Evolutionary conservation across 805 yeast genomes (phyloP).

Genomic region (Yamadazyma laniorum): DNA sequence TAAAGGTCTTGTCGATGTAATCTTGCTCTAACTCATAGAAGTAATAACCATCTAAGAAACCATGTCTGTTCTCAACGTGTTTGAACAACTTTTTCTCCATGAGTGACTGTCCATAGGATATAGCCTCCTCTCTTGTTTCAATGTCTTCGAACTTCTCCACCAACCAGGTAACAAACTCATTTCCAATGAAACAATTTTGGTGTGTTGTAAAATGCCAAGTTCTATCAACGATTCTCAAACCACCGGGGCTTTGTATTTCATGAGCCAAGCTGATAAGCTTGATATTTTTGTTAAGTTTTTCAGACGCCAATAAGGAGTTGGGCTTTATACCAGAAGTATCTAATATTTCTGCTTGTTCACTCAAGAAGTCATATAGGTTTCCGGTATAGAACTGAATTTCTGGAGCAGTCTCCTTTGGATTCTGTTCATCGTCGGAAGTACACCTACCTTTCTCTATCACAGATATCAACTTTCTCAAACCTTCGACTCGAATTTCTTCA

Average conservation of each 20-base stretch:
- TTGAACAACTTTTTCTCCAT: slow-evolving; percentile 69
- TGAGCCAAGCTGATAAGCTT: slow-evolving; percentile 54
- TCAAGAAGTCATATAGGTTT: slow-evolving; percentile 63
- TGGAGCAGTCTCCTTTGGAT: slow-evolving; percentile 52
- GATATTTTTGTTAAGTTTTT: slow-evolving; percentile 48
- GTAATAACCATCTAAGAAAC: slow-evolving; percentile 89
- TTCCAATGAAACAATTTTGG: slow-evolving; percentile 76
- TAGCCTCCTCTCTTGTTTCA: slow-evolving; percentile 79
- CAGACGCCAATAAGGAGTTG: slow-evolving; percentile 27
- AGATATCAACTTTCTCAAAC: slow-evolving; percentile 66
- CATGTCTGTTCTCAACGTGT: slow-evolving; percentile 84
- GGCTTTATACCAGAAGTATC: slow-evolving; percentile 37
- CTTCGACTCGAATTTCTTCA: slow-evolving; percentile 93
- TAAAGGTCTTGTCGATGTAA: slow-evolving; percentile 37
- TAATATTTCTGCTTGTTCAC: slow-evolving; percentile 43
- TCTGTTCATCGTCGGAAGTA: slow-evolving; percentile 30
- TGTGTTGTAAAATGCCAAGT: slow-evolving; percentile 89
- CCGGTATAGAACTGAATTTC: slow-evolving; percentile 89
- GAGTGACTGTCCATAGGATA: slow-evolving; percentile 70
- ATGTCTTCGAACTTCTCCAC: slow-evolving; percentile 76
- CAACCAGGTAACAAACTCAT: slow-evolving; percentile 84
- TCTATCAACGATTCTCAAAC: slow-evolving; percentile 67
- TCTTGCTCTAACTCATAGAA: slow-evolving; percentile 71
- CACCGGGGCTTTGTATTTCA: slow-evolving; percentile 68
- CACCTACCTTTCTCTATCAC: slow-evolving; percentile 59